Evolutionary conservation across 2,329 filamentous ascomycete species (phyloP).

Genomic region (Gnomoniopsis sp.): DNA sequence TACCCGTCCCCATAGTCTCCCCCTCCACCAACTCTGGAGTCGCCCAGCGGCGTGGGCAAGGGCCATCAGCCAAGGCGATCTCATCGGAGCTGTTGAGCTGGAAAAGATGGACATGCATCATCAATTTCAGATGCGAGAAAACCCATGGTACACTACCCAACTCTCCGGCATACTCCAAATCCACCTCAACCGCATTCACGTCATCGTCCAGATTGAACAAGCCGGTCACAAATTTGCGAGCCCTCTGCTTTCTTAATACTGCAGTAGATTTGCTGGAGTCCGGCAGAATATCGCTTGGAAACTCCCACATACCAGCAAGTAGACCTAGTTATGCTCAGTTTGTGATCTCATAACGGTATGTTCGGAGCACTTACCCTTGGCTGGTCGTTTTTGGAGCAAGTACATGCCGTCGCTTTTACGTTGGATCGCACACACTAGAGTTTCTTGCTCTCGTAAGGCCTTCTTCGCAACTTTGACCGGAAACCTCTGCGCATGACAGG

Average conservation of each 20-base stretch:
- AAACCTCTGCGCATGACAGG: conserved; percentile 47
- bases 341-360: not conserved
- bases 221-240: conserved; percentile 30
- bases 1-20: conserved; percentile 57
- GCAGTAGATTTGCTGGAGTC: conserved; percentile 25
- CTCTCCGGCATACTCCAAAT: conserved; percentile 34
- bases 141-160: conserved; percentile 54
- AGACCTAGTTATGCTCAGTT: conserved; percentile 29
- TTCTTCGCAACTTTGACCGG: conserved; percentile 51
- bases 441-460: conserved; percentile 48
- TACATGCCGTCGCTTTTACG: conserved; percentile 36
- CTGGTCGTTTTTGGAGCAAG: conserved; percentile 47
- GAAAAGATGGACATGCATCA: conserved; percentile 56
- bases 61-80: conserved; percentile 1
- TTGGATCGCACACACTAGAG: conserved; percentile 50
- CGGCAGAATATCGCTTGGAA: conserved; percentile 43
- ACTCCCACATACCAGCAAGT: conserved; percentile 54
- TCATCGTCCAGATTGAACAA: conserved; percentile 22
- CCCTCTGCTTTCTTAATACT: conserved; percentile 32
- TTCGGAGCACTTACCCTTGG: conserved; percentile 34
- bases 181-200: not conserved
- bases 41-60: conserved; percentile 32
- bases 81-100: conserved; percentile 25
- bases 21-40: conserved; percentile 37
- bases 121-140: conserved; percentile 54